phyloP scores from a whole-genome alignment of 768 basidiomycete genomes.

The Hydnum rufescens region DNA sequence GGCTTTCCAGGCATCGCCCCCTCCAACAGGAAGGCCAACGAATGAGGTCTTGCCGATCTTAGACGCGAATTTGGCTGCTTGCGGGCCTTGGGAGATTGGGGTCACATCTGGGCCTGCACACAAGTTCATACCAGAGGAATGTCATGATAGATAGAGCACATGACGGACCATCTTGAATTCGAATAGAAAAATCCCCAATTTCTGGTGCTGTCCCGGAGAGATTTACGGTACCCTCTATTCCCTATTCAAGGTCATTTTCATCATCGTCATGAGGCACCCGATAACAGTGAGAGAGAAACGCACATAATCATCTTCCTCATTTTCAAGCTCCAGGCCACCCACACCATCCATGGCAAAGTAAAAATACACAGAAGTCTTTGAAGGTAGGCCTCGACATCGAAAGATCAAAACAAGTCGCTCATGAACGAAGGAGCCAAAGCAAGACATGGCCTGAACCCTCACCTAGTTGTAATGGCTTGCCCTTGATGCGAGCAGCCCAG shows the following conservation, averaged over 20 bases:
- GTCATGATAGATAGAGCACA: neutral
- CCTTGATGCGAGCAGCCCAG: conserved; percentile 73
- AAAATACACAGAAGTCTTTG: conserved; percentile 60
- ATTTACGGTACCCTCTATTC: conserved; percentile 45
- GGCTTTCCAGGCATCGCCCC: conserved; percentile 65
- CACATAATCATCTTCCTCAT: conserved; percentile 56
- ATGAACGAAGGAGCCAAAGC: neutral
- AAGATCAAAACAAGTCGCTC: neutral
- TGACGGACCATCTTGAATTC: conserved; percentile 51
- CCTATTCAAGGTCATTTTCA: conserved; percentile 20
- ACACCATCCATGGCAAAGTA: conserved; percentile 79
- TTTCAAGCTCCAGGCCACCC: conserved; percentile 63
- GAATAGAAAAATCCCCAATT: conserved; percentile 64
- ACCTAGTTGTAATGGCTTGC: conserved; percentile 56
- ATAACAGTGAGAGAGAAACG: conserved; percentile 12
- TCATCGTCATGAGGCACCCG: neutral
- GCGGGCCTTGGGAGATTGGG: conserved; percentile 32
- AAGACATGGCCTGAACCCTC: too few species aligned
- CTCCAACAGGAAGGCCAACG: conserved; percentile 36
- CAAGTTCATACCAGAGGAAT: neutral
- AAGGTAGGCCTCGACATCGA: conserved; percentile 18
- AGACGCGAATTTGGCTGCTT: conserved; percentile 35
- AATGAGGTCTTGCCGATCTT: conserved; percentile 54
- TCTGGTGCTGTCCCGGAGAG: conserved; percentile 59
- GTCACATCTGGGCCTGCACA: conserved; percentile 36